A percentile compares a stretch with the other conserved stretches of the same genome.
phyloP scores from a whole-genome alignment of 768 basidiomycete species.

The Mycena polygramma region DNA sequence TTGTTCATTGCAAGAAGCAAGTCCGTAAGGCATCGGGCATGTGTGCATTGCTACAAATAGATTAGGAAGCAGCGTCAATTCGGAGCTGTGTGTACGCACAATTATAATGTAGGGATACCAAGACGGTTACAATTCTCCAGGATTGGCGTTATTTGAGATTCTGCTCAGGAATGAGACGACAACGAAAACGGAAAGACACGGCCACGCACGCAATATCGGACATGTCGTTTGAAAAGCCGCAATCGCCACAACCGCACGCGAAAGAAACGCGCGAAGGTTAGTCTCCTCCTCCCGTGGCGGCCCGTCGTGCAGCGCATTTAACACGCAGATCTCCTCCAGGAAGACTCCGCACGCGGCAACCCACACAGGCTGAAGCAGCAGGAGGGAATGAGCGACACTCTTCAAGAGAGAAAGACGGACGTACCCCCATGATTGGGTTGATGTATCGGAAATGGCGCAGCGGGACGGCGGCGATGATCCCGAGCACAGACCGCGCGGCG shows the following conservation, averaged over 20 bases:
- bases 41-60: no score
- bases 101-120: slow-evolving; percentile 11
- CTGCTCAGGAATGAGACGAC: not conserved
- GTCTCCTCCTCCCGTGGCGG: slow-evolving; percentile 21
- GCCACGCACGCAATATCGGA: slow-evolving; percentile 17
- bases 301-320: not conserved
- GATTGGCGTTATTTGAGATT: slow-evolving; percentile 17
- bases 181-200: not conserved
- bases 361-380: slow-evolving; percentile 26
- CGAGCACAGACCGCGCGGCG: slow-evolving; percentile 38
- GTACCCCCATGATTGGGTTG: slow-evolving; percentile 49
- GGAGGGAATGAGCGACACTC: not conserved
- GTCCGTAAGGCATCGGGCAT: no score
- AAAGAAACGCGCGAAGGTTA: slow-evolving; percentile 17
- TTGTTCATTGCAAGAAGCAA: no score
- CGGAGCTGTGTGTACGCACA: no score
- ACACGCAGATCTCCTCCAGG: slow-evolving; percentile 19
- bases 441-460: slow-evolving; percentile 39
- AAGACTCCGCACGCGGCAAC: slow-evolving; percentile 25
- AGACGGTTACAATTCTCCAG: slow-evolving; percentile 4
- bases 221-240: slow-evolving; percentile 13
- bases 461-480: slow-evolving; percentile 38
- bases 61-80: no score
- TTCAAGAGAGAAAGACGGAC: slow-evolving; percentile 11
- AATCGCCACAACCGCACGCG: slow-evolving; percentile 13